A percentile compares a stretch with the other conserved stretches of the same genome.
These are phyloP conservation scores for Pseudonitzschia pungens DNA, from an alignment of 108 stramenopile genomes.

Conservation along the genomic window DNA sequence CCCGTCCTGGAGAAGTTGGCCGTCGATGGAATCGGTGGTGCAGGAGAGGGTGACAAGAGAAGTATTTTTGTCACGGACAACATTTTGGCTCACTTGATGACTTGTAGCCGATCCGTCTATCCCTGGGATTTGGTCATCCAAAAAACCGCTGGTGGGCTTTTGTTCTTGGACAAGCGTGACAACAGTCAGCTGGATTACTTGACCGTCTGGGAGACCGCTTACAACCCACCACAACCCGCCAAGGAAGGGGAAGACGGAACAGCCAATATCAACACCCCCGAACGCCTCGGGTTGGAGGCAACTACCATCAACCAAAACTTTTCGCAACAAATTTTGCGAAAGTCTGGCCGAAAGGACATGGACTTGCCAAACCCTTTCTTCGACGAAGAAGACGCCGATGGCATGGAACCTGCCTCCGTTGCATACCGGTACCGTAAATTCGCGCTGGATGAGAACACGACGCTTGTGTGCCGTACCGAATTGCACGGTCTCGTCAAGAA, in stretches of 20 bases:
- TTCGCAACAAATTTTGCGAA: slow-evolving; percentile 93
- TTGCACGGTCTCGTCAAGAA: slow-evolving; percentile 81
- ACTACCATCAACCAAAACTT: slow-evolving; percentile 98
- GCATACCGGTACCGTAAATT: slow-evolving; percentile 98
- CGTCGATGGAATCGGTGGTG: slow-evolving; percentile 86
- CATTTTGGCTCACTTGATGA: slow-evolving; percentile 95
- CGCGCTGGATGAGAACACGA: slow-evolving; percentile 70
- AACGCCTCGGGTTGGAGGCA: slow-evolving; percentile 91
- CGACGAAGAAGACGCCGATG: slow-evolving; percentile 93
- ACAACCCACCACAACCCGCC: slow-evolving; percentile 63
- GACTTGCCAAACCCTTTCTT: slow-evolving; percentile 95
- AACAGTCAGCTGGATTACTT: slow-evolving; percentile 91
- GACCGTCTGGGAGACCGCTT: slow-evolving; percentile 89
- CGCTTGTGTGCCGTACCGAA: slow-evolving; percentile 80
- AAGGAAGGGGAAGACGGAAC: slow-evolving; percentile 67
- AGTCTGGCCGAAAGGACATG: slow-evolving; percentile 69
- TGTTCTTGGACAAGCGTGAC: slow-evolving; percentile 97
- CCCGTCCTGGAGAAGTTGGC: slow-evolving; percentile 94
- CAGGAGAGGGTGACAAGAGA: slow-evolving; percentile 11
- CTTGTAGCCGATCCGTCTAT: slow-evolving; percentile 92
- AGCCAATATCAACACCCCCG: slow-evolving; percentile 80
- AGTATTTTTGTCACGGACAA: slow-evolving; percentile 94
- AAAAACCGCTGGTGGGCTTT: slow-evolving; percentile 85
- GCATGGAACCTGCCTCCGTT: slow-evolving; percentile 92
- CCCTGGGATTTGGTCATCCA: slow-evolving; percentile 98